Conservation (phyloP, 495 filamentous ascomycete species). For the Aspergillus panamensis region DNA sequence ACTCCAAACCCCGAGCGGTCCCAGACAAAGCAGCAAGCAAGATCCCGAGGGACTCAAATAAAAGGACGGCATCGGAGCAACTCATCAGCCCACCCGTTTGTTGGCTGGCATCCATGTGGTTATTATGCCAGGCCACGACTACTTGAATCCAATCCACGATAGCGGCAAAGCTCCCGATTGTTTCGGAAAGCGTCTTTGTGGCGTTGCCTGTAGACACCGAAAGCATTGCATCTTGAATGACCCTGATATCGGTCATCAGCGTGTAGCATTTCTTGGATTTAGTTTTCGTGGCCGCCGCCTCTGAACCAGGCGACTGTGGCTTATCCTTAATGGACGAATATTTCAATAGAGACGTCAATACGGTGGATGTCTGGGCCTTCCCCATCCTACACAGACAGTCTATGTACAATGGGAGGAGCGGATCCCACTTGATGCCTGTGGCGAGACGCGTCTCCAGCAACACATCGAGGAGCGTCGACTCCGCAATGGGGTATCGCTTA, state of each 20-base stretch:
- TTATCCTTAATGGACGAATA: conserved; percentile 49
- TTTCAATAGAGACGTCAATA: conserved; percentile 56
- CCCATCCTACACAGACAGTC: conserved; percentile 54
- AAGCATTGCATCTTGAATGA: conserved; percentile 45
- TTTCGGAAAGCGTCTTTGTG: conserved; percentile 32
- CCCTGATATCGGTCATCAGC: conserved; percentile 45
- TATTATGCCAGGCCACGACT: conserved; percentile 38
- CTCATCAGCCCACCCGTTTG: conserved; percentile 34
- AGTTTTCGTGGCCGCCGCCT: conserved; percentile 15
- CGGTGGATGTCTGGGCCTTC: conserved; percentile 51
- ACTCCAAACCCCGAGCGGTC: conserved; percentile 37
- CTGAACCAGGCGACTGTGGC: conserved; percentile 15
- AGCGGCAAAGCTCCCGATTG: conserved; percentile 32
- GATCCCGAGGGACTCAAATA: conserved; percentile 46
- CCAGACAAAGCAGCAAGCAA: conserved; percentile 42
- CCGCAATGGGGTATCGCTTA: conserved; percentile 29
- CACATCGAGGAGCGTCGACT: conserved; percentile 52
- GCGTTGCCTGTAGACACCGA: conserved; percentile 36
- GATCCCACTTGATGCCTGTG: conserved; percentile 55
- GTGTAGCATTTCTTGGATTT: conserved; percentile 28
- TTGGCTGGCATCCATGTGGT: conserved; percentile 24
- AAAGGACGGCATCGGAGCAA: conserved; percentile 40
- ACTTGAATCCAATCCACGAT: conserved; percentile 41
- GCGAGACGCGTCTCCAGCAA: conserved; percentile 52
- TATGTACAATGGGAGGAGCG: conserved; percentile 60